Base-by-base conservation (phyloP, 75 land plant species). In the Picea glauca region DNA sequence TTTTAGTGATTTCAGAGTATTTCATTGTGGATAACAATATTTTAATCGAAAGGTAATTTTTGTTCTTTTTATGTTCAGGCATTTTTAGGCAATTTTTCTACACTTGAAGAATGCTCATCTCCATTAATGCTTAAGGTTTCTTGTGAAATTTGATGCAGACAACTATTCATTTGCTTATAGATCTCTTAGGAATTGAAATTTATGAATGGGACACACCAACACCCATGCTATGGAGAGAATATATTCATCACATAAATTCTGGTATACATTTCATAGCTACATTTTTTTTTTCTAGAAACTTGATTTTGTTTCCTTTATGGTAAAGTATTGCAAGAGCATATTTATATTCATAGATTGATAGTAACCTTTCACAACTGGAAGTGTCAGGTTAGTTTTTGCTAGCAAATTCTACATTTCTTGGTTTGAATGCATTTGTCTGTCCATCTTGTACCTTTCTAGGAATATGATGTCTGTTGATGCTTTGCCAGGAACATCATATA, bases 121-220 rank as follows among this genome's bases (percentile, higher is more conserved):
- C 35, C 43, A 46, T 70, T 38, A 43, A 30, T 58, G 38, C 33
- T 76, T 13, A 30, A 76, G n/a, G 12, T 58, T n/a, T 23, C 1
- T 62, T 76, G 5, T 56, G 30, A 14, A 76, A 61, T 62, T 9
- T 62, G 17, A 38, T 79, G 84, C 78, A 92, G 94, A 81, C 88
- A 72, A 85, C 92, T 56, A 35, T 93, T 78, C 82, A 84, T 72
- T 80, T 87, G 18, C 76, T 95, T 72, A 92, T 88, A 62, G 76
- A 83, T 64, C 65, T 79, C 3, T 74, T 94, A 75, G 88, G 84
- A 78, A 85, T 85, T 33, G 89, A 79, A 50, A 62, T 97, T 54
- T 87, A 70, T 90, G 99, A 97, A 86, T 97, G 98, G 98, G 83
- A 81, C 40, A 85, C 99, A 33, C 99, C 99, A 59, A 88, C 92